Evolutionary conservation across 768 basidiomycete genomes (phyloP), one percentile per base, ranked within the genome.

Genomic region (Boletus rubescentipes): DNA sequence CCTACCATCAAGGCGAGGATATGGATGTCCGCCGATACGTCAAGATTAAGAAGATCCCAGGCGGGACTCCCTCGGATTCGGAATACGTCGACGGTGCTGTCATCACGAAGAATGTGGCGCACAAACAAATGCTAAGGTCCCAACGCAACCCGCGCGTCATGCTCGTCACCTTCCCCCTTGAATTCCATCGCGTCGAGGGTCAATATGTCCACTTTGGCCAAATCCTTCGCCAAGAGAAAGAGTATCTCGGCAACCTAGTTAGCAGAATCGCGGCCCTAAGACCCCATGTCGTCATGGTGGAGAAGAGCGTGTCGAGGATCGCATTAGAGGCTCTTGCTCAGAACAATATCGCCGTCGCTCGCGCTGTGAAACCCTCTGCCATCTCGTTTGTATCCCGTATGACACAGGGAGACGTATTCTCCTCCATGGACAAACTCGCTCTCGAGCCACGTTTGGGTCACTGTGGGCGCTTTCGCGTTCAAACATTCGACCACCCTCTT

Each of bases 41-140:
- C 43, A 98, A 98, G 74, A 95, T 98, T 72, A 98, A 99, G 77
- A 96, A 96, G 72, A 89, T 98, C 15, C 96, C 97, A 0, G 97
- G 97, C 21, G 97, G 97, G 5, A 77, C 82, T 35, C 94, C 96
- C 18, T 81, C 77, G 26, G 93, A 99, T 69, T 97, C 93, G 5
- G 97, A 99, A 75, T 98, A 94, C 67, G 92, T 99, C 41, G 90
- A 93, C 50, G 97, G 97, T 12, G 91, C 89, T 5, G 93, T 98
- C 52, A 97, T 98, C 64, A 95, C 96, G 16, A 98, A 99, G 79
- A 98, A 98, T 63, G 87, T 98, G 9, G 91, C 94, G 2, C 95
- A 98, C 71, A 98, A 98, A 72, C 83, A 85, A 59, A 98, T 99
- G 96, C 79, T 89, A 18, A 80, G 93, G 46, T 77, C 78, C 20